Conservation (phyloP, 305 asterid species). For the Ilex paraguariensis region DNA sequence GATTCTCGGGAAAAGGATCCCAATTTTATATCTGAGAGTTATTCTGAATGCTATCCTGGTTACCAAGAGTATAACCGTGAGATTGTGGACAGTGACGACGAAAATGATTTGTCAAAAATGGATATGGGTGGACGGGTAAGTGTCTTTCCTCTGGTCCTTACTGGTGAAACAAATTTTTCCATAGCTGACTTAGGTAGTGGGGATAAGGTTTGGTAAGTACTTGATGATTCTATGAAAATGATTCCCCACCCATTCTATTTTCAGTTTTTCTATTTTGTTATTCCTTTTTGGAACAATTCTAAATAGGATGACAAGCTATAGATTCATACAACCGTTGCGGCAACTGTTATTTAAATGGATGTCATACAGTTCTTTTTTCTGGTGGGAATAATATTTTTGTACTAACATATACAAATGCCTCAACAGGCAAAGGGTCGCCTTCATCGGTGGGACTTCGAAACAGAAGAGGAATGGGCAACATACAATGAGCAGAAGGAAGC, state of each 20-base stretch:
- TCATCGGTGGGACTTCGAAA: constrained; percentile 98
- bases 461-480: constrained; percentile 97
- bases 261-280: too few species aligned
- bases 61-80: constrained; percentile 96
- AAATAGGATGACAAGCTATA: neutral
- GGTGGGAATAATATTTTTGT: too few species aligned
- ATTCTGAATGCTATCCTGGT: constrained; percentile 98
- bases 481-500: constrained; percentile 99
- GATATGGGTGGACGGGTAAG: constrained; percentile 99
- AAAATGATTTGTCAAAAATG: constrained; percentile 93
- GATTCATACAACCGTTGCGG: too few species aligned
- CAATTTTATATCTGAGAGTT: constrained; percentile 91
- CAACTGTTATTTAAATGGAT: too few species aligned
- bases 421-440: constrained; percentile 92
- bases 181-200: neutral
- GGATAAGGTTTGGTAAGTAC: neutral
- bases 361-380: too few species aligned
- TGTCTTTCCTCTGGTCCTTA: constrained; percentile 1
- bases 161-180: too few species aligned
- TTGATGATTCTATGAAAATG: too few species aligned
- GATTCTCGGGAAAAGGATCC: constrained; percentile 98
- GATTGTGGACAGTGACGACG: constrained; percentile 90
- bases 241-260: too few species aligned
- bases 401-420: neutral
- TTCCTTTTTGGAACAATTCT: too few species aligned